phyloP scores from a whole-genome alignment of 768 basidiomycete genomes.

The Xanthoconium stramineum region DNA sequence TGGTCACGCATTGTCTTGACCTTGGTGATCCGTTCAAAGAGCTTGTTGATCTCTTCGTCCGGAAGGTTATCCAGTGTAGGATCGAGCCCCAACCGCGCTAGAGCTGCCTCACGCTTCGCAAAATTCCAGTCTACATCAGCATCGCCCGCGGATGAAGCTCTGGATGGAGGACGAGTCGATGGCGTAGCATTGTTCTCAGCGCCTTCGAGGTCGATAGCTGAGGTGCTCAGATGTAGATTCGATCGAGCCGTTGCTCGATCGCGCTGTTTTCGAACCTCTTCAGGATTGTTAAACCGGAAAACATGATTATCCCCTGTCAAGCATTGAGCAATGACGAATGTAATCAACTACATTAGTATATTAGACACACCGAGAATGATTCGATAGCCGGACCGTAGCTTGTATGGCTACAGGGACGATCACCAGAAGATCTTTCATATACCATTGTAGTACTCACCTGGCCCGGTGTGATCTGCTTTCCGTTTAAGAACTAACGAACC shows the following conservation, averaged over 20 bases:
- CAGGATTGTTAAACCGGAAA: conserved; percentile 95
- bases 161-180: conserved; percentile 74
- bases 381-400: conserved; percentile 90
- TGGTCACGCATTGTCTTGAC: conserved; percentile 86
- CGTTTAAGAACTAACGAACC: conserved; percentile 78
- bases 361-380: conserved; percentile 80
- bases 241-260: conserved; percentile 77
- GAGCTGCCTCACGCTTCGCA: conserved; percentile 90
- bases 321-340: conserved; percentile 3
- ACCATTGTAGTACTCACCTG: conserved; percentile 49
- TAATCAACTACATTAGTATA: not conserved
- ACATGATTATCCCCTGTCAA: conserved; percentile 90
- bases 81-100: conserved; percentile 81
- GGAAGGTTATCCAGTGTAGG: conserved; percentile 89
- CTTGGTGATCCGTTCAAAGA: conserved; percentile 92
- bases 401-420: conserved; percentile 52
- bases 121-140: conserved; percentile 95
- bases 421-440: conserved; percentile 4
- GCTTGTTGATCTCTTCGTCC: conserved; percentile 90
- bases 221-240: conserved; percentile 59
- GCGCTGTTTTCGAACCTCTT: conserved; percentile 88
- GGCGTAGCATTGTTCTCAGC: conserved; percentile 39
- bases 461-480: conserved; percentile 75
- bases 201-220: conserved; percentile 64
- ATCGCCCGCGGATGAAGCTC: conserved; percentile 61